Evolutionary conservation across 78 protist species (phyloP).

Genomic region (Cavenderia fasciculata): DNA sequence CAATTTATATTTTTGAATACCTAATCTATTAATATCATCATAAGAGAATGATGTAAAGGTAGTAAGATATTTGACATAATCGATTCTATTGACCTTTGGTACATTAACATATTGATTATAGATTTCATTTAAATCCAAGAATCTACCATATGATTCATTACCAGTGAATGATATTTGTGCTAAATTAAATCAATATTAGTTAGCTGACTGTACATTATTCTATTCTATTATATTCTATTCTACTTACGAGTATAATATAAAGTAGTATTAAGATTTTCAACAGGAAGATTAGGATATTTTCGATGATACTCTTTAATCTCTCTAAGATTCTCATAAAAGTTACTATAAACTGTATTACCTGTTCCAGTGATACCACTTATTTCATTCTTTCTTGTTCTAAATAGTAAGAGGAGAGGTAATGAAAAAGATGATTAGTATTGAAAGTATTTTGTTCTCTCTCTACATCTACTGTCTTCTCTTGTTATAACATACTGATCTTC

Average conservation of each 20-base stretch:
- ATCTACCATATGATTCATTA: slow-evolving; percentile 73
- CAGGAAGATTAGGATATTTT: slow-evolving; percentile 16
- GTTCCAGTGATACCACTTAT: slow-evolving; percentile 28
- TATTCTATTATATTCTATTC: neutral
- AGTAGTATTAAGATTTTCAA: slow-evolving; percentile 1
- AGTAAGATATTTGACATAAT: slow-evolving; percentile 57
- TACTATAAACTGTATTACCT: slow-evolving; percentile 38
- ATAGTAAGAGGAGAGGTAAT: no score
- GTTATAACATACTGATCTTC: slow-evolving; percentile 63
- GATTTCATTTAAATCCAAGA: slow-evolving; percentile 72
- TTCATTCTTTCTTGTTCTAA: slow-evolving; percentile 43
- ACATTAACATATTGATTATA: slow-evolving; percentile 58
- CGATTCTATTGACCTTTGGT: neutral
- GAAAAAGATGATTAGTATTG: no score
- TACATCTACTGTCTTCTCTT: no score
- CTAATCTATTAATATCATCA: slow-evolving; percentile 38
- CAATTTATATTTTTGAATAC: slow-evolving; percentile 16
- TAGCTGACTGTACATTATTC: neutral
- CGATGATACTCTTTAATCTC: slow-evolving; percentile 80
- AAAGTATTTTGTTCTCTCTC: no score
- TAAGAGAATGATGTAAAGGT: slow-evolving; percentile 40
- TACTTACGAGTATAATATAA: slow-evolving; percentile 53
- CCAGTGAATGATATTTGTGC: slow-evolving; percentile 75
- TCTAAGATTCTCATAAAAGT: slow-evolving; percentile 75
- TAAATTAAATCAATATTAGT: neutral